Evolutionary conservation across 2,329 filamentous ascomycete genomes (phyloP).

Genomic region (Arthrinium puccinioides): DNA sequence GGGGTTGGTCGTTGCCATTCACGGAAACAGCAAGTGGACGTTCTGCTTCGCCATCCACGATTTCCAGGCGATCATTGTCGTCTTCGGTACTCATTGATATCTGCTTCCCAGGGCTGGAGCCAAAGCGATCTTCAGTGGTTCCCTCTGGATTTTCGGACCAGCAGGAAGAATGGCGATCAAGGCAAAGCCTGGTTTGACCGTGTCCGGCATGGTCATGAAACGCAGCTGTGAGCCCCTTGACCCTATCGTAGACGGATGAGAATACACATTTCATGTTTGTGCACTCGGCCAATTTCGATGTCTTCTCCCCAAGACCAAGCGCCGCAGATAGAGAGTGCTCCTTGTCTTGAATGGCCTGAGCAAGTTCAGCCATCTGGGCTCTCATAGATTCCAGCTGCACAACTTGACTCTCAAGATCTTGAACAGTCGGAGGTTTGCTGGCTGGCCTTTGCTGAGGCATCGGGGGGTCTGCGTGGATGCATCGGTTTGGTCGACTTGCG

Average conservation of each 20-base stretch:
- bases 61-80: too few relatives aligned
- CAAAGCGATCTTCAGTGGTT: too few relatives aligned
- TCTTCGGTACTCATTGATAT: too few relatives aligned
- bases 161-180: too few relatives aligned
- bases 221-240: slow-evolving; percentile 26
- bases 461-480: slow-evolving; percentile 18
- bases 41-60: too few relatives aligned
- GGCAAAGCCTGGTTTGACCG: too few relatives aligned
- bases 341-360: slow-evolving; percentile 35
- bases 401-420: slow-evolving; percentile 11
- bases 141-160: too few relatives aligned
- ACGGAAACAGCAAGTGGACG: too few relatives aligned
- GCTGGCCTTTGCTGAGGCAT: slow-evolving; percentile 7
- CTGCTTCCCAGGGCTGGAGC: too few relatives aligned
- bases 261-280: slow-evolving; percentile 36
- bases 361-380: slow-evolving; percentile 35
- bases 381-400: slow-evolving; percentile 24
- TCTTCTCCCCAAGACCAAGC: slow-evolving; percentile 18
- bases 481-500: slow-evolving; percentile 32
- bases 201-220: slow-evolving; percentile 20
- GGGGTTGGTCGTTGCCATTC: too few relatives aligned
- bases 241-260: slow-evolving; percentile 27
- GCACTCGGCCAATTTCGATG: slow-evolving; percentile 25
- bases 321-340: slow-evolving; percentile 30
- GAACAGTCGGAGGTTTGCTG: slow-evolving; percentile 6